Evolutionary conservation across 2,329 filamentous ascomycete genomes (phyloP), one percentile per base, ranked within the genome.

Genomic region (Trichoderma atroviride): DNA sequence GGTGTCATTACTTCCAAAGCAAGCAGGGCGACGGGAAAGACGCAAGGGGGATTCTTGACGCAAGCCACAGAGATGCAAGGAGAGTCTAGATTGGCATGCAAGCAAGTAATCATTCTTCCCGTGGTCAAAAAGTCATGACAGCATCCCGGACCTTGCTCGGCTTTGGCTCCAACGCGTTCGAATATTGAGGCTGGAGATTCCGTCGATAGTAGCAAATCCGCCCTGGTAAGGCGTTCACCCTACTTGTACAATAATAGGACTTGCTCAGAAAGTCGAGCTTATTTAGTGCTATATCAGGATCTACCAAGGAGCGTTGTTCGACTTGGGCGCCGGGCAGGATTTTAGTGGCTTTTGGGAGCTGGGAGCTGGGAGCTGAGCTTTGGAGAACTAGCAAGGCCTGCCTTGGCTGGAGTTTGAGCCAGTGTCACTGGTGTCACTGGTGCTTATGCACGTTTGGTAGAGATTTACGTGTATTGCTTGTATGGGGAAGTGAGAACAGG

Each of bases 171-270:
- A 56, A 50, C 35, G 16, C 9, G 37, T 55, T 56, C n/a, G 61
- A 52, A 64, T 31, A 64, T 43, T 35, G 56, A 64, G 61, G 61
- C 61, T 64, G 61, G 56, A 64, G 50, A 37, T 35, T 40, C 61
- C 61, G 61, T 64, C 61, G 24, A 52, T 35, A 31, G 29, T 33
- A 33, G 43, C 62, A 47, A 7, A 43, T 19, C 62, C 37, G 35
- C 62, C 24, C 52, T 65, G 61, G 16, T 58, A 14, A 65, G 52
- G 56, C 55, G 47, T 53, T 19, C 47, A 63, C 29, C 29, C 35
- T 22, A 35, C 11, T 13, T 35, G 33, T 35, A 63, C 60, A 37
- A 16, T 47, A 53, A 53, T 63, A 63, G 43, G 14, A 53, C n/a
- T 35, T 10, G 19, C 11, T 22, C n/a, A 33, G 14, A 58, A 19